These are phyloP conservation scores for Dictyophora rubrovolvata DNA, from an alignment of 768 basidiomycete genomes.

Conservation along the genomic window DNA sequence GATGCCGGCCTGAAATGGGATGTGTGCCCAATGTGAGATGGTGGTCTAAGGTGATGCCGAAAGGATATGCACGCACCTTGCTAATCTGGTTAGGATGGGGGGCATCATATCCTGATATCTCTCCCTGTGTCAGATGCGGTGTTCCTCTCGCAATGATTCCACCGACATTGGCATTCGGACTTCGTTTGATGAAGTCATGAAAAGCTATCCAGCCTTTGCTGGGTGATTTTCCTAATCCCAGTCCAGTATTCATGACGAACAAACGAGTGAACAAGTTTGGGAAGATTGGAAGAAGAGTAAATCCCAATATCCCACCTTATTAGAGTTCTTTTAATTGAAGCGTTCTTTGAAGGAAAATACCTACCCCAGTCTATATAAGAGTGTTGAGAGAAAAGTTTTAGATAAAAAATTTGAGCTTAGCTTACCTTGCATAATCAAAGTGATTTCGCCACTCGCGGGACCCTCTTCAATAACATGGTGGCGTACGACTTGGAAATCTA, in stretches of 20 bases:
- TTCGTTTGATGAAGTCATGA: conserved; percentile 7
- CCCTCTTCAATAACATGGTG: conserved; percentile 4
- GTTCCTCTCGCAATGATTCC: conserved; percentile 4
- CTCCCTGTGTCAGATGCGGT: conserved; percentile 4
- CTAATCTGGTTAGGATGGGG: conserved; percentile 3
- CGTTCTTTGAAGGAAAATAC: not conserved
- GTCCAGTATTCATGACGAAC: conserved; percentile 8
- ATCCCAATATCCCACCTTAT: conserved; percentile 6
- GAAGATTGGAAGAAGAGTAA: conserved; percentile 7
- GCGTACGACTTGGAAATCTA: not conserved
- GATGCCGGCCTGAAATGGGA: not conserved
- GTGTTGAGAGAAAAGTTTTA: not conserved
- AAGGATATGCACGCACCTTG: not conserved
- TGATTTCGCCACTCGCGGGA: conserved; percentile 2
- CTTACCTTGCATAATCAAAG: conserved; percentile 6
- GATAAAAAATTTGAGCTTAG: not conserved
- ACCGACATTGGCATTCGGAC: conserved; percentile 6
- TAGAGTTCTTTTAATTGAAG: not conserved
- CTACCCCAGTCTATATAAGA: conserved; percentile 7
- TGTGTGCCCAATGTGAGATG: no score
- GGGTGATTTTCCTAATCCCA: conserved; percentile 5
- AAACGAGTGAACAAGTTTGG: conserved; percentile 7
- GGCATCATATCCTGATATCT: conserved; percentile 8
- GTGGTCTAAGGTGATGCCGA: no score
- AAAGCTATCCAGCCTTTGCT: conserved; percentile 8